These are phyloP conservation scores for Ramalina intermedia DNA, from an alignment of 495 filamentous ascomycete genomes.

Conservation along the genomic window DNA sequence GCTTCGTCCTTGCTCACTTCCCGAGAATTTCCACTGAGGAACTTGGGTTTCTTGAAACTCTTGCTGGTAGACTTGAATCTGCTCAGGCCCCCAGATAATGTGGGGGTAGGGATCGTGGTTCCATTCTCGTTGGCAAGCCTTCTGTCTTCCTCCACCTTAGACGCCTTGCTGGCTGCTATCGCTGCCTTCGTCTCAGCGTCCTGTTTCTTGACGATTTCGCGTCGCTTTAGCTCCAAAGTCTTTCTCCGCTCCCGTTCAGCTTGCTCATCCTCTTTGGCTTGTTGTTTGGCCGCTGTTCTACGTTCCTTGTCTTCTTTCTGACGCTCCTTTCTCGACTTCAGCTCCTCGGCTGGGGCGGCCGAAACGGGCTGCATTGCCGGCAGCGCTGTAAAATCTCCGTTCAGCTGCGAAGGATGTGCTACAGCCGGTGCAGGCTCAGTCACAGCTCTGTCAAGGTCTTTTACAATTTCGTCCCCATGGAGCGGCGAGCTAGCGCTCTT, in stretches of 20 bases:
- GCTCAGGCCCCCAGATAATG: conserved; percentile 28
- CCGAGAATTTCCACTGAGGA: conserved; percentile 20
- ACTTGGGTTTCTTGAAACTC: conserved; percentile 39
- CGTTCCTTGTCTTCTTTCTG: conserved; percentile 48
- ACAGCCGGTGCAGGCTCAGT: conserved; percentile 7
- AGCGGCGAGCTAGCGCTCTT: conserved; percentile 11
- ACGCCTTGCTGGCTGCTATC: conserved; percentile 39
- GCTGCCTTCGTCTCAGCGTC: conserved; percentile 44
- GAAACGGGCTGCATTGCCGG: conserved; percentile 27
- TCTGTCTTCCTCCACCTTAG: conserved; percentile 36
- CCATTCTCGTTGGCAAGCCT: conserved; percentile 24
- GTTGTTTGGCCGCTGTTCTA: conserved; percentile 53
- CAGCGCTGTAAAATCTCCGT: conserved; percentile 16
- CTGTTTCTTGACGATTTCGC: conserved; percentile 37
- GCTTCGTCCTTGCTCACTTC: conserved; percentile 18
- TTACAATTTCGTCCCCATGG: conserved; percentile 4
- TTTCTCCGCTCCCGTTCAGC: conserved; percentile 49
- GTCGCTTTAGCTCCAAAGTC: conserved; percentile 38
- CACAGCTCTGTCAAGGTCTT: conserved; percentile 10
- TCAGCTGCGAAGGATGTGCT: background rate
- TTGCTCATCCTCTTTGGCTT: conserved; percentile 52
- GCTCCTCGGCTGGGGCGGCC: conserved; percentile 26
- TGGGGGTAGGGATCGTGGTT: conserved; percentile 21
- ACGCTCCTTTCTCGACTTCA: conserved; percentile 31
- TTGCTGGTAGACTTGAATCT: conserved; percentile 43